Percentiles rank a stretch among this genome's conserved stretches.
Conservation (phyloP, 495 filamentous ascomycete species). For the Ramalina intermedia region DNA sequence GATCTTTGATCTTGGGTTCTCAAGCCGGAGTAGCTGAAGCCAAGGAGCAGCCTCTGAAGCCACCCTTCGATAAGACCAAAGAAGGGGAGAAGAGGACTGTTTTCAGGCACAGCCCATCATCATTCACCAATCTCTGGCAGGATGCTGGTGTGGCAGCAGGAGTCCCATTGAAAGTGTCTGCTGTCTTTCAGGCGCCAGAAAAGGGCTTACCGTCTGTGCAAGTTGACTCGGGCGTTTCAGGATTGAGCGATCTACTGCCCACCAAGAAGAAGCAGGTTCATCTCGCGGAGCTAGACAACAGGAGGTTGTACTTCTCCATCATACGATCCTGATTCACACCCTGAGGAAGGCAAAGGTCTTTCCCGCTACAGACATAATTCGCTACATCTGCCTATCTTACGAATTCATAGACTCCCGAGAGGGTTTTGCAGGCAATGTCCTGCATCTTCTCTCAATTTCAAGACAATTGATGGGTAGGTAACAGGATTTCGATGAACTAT, state of each 20-base stretch:
- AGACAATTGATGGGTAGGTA: no score
- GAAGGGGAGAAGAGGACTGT: slow-evolving; percentile 13
- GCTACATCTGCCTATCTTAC: no score
- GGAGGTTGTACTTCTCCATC: slow-evolving; percentile 11
- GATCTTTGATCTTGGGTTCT: slow-evolving; percentile 12
- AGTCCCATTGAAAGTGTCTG: slow-evolving; percentile 11
- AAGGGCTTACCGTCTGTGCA: background rate
- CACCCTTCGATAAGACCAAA: slow-evolving; percentile 11
- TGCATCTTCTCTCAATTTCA: no score
- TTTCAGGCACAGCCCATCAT: slow-evolving; percentile 27
- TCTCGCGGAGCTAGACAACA: slow-evolving; percentile 2
- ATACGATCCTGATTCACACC: slow-evolving; percentile 2
- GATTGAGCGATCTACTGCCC: background rate
- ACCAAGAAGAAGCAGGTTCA: background rate
- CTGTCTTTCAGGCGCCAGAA: slow-evolving; percentile 4
- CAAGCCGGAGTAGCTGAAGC: slow-evolving; percentile 11
- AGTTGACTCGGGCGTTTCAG: background rate
- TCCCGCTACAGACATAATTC: no score
- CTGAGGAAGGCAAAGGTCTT: no score
- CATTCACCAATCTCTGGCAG: slow-evolving; percentile 30
- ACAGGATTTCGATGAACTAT: no score
- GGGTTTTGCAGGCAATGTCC: no score
- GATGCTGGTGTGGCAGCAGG: slow-evolving; percentile 27
- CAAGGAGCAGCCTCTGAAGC: slow-evolving; percentile 13
- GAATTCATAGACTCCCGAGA: no score